Conservation (phyloP, 805 yeast genomes). For the Saturnispora halmiae region DNA sequence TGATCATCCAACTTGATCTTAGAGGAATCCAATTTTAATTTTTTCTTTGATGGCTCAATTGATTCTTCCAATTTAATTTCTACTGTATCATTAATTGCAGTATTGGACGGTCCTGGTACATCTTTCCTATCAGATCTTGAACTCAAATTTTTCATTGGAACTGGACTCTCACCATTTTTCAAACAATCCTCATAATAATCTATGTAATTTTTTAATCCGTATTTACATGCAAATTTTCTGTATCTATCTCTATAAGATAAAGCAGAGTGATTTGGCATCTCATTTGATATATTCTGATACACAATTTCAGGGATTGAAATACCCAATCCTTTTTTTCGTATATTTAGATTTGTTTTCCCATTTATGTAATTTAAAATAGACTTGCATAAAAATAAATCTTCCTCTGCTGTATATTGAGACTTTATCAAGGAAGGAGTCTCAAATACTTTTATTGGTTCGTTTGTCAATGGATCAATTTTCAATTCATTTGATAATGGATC, state of each 20-base stretch:
- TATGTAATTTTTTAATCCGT: conserved; percentile 51
- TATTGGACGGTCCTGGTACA: conserved; percentile 10
- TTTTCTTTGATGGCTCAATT: not conserved
- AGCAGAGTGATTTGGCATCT: conserved; percentile 46
- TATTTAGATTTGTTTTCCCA: conserved; percentile 11
- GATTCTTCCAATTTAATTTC: not conserved
- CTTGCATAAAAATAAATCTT: conserved; percentile 53
- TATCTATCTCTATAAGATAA: conserved; percentile 80
- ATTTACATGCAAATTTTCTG: conserved; percentile 56
- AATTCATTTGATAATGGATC: conserved; percentile 36
- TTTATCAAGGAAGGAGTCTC: conserved; percentile 45
- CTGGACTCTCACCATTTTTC: conserved; percentile 34
- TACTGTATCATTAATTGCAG: not conserved
- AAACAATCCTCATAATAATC: conserved; percentile 40
- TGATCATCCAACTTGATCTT: conserved; percentile 5
- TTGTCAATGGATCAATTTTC: conserved; percentile 32
- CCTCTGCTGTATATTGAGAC: conserved; percentile 57
- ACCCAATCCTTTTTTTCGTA: conserved; percentile 18
- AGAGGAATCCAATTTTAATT: conserved; percentile 4
- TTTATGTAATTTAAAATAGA: conserved; percentile 20
- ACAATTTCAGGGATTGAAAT: conserved; percentile 30
- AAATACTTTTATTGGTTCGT: conserved; percentile 32
- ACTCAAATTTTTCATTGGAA: conserved; percentile 50
- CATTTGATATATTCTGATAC: conserved; percentile 32
- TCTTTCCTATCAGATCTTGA: conserved; percentile 32